Percentiles rank a stretch among this genome's conserved stretches.
Evolutionary conservation across 345 rosid genomes (phyloP).

Genomic region (Gossypium anomalum): DNA sequence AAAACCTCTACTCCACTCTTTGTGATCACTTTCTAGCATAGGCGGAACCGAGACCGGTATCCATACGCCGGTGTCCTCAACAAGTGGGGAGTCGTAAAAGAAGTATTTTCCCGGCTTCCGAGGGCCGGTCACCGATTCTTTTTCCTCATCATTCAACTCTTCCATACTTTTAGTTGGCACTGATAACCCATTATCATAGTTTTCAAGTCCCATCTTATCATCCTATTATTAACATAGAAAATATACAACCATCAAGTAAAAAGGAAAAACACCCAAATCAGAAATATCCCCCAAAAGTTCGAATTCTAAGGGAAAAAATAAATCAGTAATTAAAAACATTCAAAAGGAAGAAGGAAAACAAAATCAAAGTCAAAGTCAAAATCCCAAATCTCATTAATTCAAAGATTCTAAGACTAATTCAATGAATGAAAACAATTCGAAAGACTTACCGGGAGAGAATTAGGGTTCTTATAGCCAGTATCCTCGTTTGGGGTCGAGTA

Average conservation of each 20-base stretch:
- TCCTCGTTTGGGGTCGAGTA: slow-evolving; percentile 4
- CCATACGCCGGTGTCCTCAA: slow-evolving; percentile 93
- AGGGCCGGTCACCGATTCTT: slow-evolving; percentile 12
- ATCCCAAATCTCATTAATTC: neutral
- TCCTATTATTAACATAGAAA: neutral
- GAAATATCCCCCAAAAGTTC: neutral
- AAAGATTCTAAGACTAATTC: neutral
- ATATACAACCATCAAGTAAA: neutral
- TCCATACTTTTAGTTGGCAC: neutral
- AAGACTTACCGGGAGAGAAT: slow-evolving; percentile 23
- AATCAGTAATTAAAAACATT: neutral
- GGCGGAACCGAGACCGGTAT: slow-evolving; percentile 98
- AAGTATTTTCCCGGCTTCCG: slow-evolving; percentile 65
- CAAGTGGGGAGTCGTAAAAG: slow-evolving; percentile 65
- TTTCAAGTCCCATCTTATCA: slow-evolving; percentile 19
- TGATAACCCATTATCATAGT: slow-evolving; percentile 18
- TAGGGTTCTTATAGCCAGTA: neutral
- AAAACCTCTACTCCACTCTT: slow-evolving; percentile 63
- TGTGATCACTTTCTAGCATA: slow-evolving; percentile 58
- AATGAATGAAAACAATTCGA: neutral
- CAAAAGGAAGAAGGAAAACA: neutral
- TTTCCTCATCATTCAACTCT: slow-evolving; percentile 16
- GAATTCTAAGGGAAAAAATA: neutral
- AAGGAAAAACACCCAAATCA: neutral
- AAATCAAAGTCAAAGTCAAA: slow-evolving; percentile 9